Base-by-base conservation (phyloP, 2,329 filamentous ascomycete species). In the Talaromyces funiculosus region DNA sequence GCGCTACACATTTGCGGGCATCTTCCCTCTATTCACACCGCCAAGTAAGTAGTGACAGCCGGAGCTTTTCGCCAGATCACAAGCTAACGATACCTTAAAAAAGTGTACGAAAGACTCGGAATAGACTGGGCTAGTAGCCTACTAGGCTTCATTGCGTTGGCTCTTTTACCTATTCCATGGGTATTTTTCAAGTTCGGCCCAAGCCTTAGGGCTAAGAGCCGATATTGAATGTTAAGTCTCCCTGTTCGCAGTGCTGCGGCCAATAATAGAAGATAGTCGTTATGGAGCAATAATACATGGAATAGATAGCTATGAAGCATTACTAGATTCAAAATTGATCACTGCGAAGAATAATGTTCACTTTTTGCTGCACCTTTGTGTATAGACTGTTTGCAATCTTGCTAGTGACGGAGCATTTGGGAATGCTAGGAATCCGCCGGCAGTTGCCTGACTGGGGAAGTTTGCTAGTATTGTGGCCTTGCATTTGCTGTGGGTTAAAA, bases 111-210 rank as follows among this genome's bases (percentile, higher is more conserved):
- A 53, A 82, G 82, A 24, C 72, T 90, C 10, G 86, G 86, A 0
- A 80, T 86, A 20, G 82, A 80, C 0, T 87, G 85, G 33, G 87
- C 84, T 0, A 80, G 81, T 10, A 84, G 78, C 63, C 80, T 90
- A 4, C 82, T 88, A 10, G 88, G 81, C 0, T 80, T 80, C 16
- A 71, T 81, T 63, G 72, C 76, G 2, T 68, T 77, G 24, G 66
- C 71, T 26, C 62, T 82, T 57, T 72, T 78, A 40, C 75, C 75
- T 1, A 73, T 79, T 49, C 77, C 78, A 3, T 77, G 74, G 67
- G 56, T 42, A 42, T 42, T 42, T 42, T 42, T 42, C 40, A 42
- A 42, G 40, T 42, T 42, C 40, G 40, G 40, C 4, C n/a, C 40
- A 22, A 42, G 18, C 3, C 40, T 42, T 22, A 42, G 40, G 40